Base-by-base conservation (phyloP, 768 basidiomycete species). In the Podaxis rugospora region DNA sequence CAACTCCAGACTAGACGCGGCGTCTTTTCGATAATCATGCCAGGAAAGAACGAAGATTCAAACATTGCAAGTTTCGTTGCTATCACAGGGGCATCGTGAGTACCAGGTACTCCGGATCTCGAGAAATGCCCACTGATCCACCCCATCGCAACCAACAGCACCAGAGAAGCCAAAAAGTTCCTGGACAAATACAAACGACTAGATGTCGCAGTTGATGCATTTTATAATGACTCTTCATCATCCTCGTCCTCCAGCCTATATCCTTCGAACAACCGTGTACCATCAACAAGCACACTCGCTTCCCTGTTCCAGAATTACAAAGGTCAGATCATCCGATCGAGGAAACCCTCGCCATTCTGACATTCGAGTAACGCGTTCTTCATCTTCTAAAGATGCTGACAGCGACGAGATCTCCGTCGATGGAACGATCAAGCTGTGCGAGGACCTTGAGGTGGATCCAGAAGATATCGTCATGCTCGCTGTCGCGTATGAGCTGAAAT, bases 391-490 rank as follows among this genome's bases (percentile, higher is more conserved):
- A 87, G 88, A 90, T 61, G 70, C 78, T 13, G 84, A 84, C 44
- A 76, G 75, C 5, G 84, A 86, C 32, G 81, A 85, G 57, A 93
- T 93, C 64, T 77, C 79, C 3, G 81, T 92, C 27, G 86, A 93
- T 61, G 93, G 93, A 0, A 95, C 94, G 18, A 84, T 93, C 71
- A 79, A 76, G 68, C 75, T 94, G 50, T 92, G 93, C 63, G 75
- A 83, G 65, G 90, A 90, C 66, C 75, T 92, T 1, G 74, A 68
- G 1, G 85, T 91, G 14, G 77, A 90, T 65, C 89, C 88, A 1
- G 91, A 92, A 64, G 90, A 95, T 66, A 87, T 91, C 23, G 90
- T 93, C 6, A 76, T 95, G 55, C 81, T 95, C 46, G 85, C 89
- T 4, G 76, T 96, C 42, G 93, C 93, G 7, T 92, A 80, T 66